Evolutionary conservation across 345 rosid species (phyloP).

Genomic region (Lepidium didymum): DNA sequence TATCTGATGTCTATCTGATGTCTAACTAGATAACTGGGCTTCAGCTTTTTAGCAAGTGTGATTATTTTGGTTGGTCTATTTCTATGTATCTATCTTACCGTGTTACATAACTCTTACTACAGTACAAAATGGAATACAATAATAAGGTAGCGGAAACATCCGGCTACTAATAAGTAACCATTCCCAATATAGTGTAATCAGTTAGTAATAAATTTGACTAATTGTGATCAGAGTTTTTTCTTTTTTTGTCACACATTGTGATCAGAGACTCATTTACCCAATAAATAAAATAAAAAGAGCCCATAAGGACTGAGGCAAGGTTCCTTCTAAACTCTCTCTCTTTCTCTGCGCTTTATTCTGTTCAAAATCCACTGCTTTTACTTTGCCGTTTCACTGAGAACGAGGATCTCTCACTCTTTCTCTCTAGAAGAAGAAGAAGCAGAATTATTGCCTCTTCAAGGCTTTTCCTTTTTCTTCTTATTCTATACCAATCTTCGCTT

Average conservation of each 20-base stretch:
- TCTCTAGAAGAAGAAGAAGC: constrained; percentile 8
- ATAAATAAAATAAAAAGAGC: background rate
- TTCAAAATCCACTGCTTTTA: constrained; percentile 47
- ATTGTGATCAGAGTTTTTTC: background rate
- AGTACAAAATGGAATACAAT: too few species aligned
- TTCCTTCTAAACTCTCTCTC: constrained; percentile 15
- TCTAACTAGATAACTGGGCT: too few species aligned
- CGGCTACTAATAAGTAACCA: too few species aligned
- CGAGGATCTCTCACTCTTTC: constrained; percentile 46
- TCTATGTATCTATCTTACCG: too few species aligned
- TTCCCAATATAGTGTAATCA: background rate
- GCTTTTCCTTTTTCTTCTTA: background rate
- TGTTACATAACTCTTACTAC: too few species aligned
- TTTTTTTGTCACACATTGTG: too few species aligned
- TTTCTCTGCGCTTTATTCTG: constrained; percentile 72
- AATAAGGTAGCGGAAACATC: too few species aligned
- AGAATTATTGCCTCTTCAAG: constrained; percentile 20
- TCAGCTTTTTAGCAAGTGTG: too few species aligned
- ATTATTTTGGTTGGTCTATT: too few species aligned
- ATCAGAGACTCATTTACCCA: background rate
- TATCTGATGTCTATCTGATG: too few species aligned
- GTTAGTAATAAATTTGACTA: background rate
- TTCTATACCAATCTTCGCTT: background rate
- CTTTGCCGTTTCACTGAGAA: constrained; percentile 73
- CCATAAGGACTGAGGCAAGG: constrained; percentile 16